These are phyloP conservation scores for Yamadazyma jaroonii DNA, from an alignment of 1,139 yeast species.

Conservation along the genomic window DNA sequence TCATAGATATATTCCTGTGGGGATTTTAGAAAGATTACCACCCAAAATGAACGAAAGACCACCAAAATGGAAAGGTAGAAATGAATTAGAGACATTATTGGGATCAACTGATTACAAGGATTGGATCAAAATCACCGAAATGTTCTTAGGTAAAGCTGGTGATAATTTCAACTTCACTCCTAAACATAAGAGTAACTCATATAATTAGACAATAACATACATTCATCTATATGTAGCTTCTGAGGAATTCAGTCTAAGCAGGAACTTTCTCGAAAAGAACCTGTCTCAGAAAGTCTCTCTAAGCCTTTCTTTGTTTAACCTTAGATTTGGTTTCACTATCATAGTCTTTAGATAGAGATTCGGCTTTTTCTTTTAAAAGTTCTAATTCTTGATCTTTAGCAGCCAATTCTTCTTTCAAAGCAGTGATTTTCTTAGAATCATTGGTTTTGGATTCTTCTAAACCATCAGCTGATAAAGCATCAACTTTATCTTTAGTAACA, in stretches of 20 bases:
- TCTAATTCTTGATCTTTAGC: conserved; percentile 63
- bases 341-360: conserved; percentile 64
- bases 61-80: conserved; percentile 91
- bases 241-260: too few relatives aligned
- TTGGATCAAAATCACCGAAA: conserved; percentile 96
- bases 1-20: conserved; percentile 92
- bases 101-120: conserved; percentile 85
- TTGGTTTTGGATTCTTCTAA: conserved; percentile 12
- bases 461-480: conserved; percentile 35
- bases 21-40: conserved; percentile 84
- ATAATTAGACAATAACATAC: not conserved
- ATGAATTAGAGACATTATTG: conserved; percentile 84
- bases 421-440: conserved; percentile 39
- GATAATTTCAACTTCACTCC: conserved; percentile 79
- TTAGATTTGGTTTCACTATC: conserved; percentile 5
- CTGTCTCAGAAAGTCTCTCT: too few relatives aligned
- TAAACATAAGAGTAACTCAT: conserved; percentile 88
- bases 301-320: conserved; percentile 10
- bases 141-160: conserved; percentile 87
- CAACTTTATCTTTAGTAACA: conserved; percentile 57
- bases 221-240: too few relatives aligned
- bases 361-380: conserved; percentile 70
- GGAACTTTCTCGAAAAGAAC: too few relatives aligned
- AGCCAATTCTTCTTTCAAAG: conserved; percentile 54
- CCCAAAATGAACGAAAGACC: conserved; percentile 92